Base-by-base conservation (phyloP, 139 green algal genomes). In the Coccomyxa sp. region DNA sequence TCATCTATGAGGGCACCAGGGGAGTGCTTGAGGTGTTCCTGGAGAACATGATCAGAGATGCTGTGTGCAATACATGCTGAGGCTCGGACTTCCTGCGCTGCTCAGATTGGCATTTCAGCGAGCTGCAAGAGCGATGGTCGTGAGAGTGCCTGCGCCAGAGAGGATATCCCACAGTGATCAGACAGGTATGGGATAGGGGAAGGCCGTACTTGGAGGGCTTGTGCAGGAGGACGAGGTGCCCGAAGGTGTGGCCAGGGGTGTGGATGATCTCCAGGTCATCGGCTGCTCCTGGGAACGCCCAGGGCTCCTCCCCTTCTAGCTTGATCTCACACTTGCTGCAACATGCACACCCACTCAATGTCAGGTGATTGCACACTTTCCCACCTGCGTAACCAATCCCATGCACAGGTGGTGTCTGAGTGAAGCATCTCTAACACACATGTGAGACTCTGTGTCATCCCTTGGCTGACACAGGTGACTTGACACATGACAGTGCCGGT, bases 161-260 rank as follows among this genome's bases (percentile, higher is more conserved):
- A 12, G 38, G 38, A 14, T 55, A 6, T 6, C 38, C 10, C 58
- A 6, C 6, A 35, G 12, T 14, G 12, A 7, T 8, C 18, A 6
- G n/a, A 31, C n/a, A 36, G 9, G 38, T 38, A 76, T 39, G 12
- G 35, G 40, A 64, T n/a, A 78, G 14, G 44, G 12, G 14, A 58
- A 16, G 14, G 39, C 68, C 24, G 38, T 33, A n/a, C 55, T 70
- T 64, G 7, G 74, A 36, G 0, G 92, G 89, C 9, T 82, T 82
- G 73, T 91, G 87, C 64, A 88, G 86, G 78, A 97, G 78, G 44
- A 78, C 86, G 14, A 93, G 58, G 50, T 87, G 88, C n/a, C 84
- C 90, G 0, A 36, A 10, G 0, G 92, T 96, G 86, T 97, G 92
- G 2, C 92, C 92, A 7, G 92, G 92, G 5, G 88, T 94, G 78